phyloP scores from a whole-genome alignment of 176 grass and related monocot species.

The Rhynchospora breviuscula region DNA sequence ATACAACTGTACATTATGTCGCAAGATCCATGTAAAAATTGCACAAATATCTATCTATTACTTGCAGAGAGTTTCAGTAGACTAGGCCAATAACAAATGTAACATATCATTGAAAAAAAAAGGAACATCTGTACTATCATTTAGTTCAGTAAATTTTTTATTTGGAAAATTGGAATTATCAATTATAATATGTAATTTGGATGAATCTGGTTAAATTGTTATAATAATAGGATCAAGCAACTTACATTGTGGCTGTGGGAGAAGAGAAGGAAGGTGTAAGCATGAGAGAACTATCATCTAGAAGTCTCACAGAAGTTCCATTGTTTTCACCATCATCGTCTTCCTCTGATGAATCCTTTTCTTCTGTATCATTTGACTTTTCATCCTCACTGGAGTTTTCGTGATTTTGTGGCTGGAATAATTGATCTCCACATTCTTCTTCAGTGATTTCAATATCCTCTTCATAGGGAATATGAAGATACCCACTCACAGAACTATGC shows the following conservation, averaged over 20 bases:
- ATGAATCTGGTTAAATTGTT: background rate
- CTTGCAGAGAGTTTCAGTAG: background rate
- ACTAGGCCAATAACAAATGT: background rate
- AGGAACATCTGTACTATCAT: background rate
- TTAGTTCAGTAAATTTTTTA: background rate
- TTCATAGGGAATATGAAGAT: background rate
- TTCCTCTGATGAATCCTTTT: background rate
- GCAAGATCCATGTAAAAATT: background rate
- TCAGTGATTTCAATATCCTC: background rate
- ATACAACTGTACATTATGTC: background rate
- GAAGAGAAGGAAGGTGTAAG: conserved; percentile 3
- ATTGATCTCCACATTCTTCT: conserved; percentile 13
- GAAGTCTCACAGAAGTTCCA: too few relatives aligned
- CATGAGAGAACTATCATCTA: conserved; percentile 2
- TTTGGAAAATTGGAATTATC: background rate
- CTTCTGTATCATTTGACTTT: background rate
- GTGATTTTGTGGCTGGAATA: background rate
- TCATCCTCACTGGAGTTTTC: background rate
- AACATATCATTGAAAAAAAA: background rate
- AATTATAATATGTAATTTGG: background rate
- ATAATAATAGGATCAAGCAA: background rate
- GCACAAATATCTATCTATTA: background rate
- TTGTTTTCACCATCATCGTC: background rate
- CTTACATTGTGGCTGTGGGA: background rate
- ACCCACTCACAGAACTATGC: background rate